Evolutionary conservation across 345 rosid species (phyloP).

Genomic region (Turritis glabra): DNA sequence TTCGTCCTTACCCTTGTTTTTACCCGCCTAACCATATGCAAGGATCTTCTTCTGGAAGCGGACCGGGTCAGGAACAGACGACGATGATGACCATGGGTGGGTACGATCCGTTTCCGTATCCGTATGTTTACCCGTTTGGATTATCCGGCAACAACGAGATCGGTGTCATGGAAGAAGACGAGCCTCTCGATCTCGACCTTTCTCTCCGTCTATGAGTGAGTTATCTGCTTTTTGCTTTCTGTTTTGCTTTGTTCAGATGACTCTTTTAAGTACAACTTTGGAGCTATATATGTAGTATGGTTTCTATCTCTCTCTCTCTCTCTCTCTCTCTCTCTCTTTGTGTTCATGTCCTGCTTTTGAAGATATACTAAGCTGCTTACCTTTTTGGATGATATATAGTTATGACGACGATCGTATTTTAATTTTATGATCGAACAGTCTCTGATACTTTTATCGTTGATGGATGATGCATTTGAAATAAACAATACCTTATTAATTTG

Average conservation of each 20-base stretch:
- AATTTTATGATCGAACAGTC: background rate
- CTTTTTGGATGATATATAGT: background rate
- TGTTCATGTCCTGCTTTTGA: conserved; percentile 17
- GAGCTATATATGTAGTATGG: conserved; percentile 5
- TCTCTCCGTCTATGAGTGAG: conserved; percentile 40
- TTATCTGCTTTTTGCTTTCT: background rate
- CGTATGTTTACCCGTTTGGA: conserved; percentile 17
- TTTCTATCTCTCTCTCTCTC: background rate
- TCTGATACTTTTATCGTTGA: background rate
- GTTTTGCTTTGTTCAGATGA: conserved; percentile 16
- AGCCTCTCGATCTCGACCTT: conserved; percentile 38
- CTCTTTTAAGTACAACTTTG: conserved; percentile 31
- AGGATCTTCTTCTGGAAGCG: conserved; percentile 15
- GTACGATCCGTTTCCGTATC: conserved; percentile 26
- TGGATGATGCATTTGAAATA: background rate
- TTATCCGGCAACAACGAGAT: background rate
- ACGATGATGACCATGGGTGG: background rate
- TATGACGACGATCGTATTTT: background rate
- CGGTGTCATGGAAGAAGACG: conserved; percentile 31
- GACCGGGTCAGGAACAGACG: conserved; percentile 11
- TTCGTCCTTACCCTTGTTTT: conserved; percentile 27
- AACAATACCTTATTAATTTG: background rate
- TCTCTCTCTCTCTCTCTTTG: background rate
- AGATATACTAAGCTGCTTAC: background rate
- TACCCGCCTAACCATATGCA: conserved; percentile 17